phyloP scores from a whole-genome alignment of 2,329 filamentous ascomycete species.

The Rhinocladiella mackenziei region DNA sequence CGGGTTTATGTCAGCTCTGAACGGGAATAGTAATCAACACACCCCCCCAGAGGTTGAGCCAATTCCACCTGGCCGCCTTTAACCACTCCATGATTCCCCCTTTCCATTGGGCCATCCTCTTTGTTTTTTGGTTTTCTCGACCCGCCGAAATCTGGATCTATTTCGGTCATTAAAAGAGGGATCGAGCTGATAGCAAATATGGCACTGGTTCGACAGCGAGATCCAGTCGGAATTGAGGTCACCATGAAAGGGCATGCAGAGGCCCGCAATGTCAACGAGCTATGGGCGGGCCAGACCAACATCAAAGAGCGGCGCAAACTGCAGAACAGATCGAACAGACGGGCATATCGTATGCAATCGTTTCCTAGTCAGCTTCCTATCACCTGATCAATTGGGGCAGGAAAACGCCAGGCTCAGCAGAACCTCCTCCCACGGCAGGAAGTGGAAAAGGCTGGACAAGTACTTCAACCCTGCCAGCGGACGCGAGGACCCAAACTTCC shows the following conservation, averaged over 20 bases:
- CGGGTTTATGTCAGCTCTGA: too few relatives aligned
- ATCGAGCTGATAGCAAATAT: too few relatives aligned
- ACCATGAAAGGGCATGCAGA: constrained; percentile 10
- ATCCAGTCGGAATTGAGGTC: constrained; percentile 1
- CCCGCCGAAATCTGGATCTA: background rate
- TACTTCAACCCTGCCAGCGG: background rate
- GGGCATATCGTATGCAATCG: constrained; percentile 26
- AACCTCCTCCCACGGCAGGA: background rate
- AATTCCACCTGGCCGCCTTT: too few relatives aligned
- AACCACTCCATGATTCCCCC: too few relatives aligned
- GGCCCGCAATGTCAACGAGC: constrained; percentile 21
- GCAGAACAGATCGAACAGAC: constrained; percentile 33
- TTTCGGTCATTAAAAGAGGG: too few relatives aligned
- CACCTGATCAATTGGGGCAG: constrained; percentile 1
- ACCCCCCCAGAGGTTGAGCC: too few relatives aligned
- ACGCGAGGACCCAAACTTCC: constrained; percentile 1
- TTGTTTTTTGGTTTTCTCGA: too few relatives aligned
- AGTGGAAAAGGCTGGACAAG: background rate
- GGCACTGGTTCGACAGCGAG: background rate
- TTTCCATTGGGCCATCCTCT: too few relatives aligned
- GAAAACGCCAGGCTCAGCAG: constrained; percentile 15
- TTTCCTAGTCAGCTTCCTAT: too few relatives aligned
- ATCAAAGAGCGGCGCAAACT: constrained; percentile 28
- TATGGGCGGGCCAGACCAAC: constrained; percentile 32
- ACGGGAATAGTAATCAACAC: too few relatives aligned